Conservation (phyloP, 441 rosid species). For the Brassica hybrid region DNA sequence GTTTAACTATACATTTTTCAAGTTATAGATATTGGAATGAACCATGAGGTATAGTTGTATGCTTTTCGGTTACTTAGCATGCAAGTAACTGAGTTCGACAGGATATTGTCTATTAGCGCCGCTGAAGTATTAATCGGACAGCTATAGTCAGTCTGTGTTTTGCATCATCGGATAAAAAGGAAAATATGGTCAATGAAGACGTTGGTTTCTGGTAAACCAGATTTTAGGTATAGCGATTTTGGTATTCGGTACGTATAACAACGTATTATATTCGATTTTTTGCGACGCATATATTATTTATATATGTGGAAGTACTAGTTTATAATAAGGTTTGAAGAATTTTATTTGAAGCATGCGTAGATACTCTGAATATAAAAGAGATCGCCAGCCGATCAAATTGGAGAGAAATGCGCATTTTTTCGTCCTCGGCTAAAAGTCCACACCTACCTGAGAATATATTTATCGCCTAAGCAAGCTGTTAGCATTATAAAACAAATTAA, state of each 20-base stretch:
- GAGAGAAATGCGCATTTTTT: conserved; percentile 1
- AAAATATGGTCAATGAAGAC: too few relatives aligned
- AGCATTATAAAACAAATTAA: not conserved
- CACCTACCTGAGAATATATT: not conserved
- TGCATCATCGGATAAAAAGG: too few relatives aligned
- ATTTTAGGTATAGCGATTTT: conserved; percentile 6
- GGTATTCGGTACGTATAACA: not conserved
- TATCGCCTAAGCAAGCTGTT: not conserved
- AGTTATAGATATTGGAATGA: not conserved
- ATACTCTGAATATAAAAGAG: conserved; percentile 33
- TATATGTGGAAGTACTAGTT: not conserved
- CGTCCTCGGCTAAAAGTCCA: conserved; percentile 4
- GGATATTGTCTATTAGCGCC: not conserved
- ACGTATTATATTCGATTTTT: too few relatives aligned
- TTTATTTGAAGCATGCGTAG: conserved; percentile 14
- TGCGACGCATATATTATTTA: not conserved
- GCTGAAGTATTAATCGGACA: conserved; percentile 2
- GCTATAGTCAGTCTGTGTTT: conserved; percentile 3
- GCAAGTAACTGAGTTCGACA: conserved; percentile 17
- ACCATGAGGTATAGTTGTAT: not conserved
- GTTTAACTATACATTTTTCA: not conserved
- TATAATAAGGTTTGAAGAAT: not conserved
- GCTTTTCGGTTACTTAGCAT: not conserved
- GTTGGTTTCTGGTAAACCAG: too few relatives aligned
- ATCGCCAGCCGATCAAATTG: conserved; percentile 16